phyloP scores from a whole-genome alignment of 2,329 filamentous ascomycete species.

The Curvularia verruculosa region DNA sequence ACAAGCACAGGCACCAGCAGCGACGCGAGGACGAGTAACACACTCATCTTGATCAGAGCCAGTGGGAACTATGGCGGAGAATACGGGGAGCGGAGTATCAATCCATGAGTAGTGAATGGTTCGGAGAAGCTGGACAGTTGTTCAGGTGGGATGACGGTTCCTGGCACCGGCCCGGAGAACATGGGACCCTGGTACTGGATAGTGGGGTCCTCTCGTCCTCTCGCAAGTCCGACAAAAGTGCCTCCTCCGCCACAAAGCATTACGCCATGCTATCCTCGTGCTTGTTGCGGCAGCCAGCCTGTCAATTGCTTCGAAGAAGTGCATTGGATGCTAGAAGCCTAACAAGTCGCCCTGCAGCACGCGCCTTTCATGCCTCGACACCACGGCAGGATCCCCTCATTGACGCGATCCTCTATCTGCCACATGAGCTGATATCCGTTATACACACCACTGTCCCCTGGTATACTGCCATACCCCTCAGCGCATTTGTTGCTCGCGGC shows the following conservation, averaged over 20 bases:
- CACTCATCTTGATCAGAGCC: conserved; percentile 32
- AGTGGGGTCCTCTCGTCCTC: conserved; percentile 21
- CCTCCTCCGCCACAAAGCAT: conserved; percentile 11
- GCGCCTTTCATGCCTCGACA: conserved; percentile 59
- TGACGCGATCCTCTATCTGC: conserved; percentile 51
- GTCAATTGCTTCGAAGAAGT: conserved; percentile 34
- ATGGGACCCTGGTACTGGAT: conserved; percentile 23
- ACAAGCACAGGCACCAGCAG: conserved; percentile 32
- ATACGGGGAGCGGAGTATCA: conserved; percentile 7
- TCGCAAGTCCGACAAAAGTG: conserved; percentile 22
- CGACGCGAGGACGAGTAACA: conserved; percentile 35
- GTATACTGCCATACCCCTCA: conserved; percentile 61
- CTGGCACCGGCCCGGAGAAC: conserved; percentile 24
- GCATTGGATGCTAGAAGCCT: conserved; percentile 4
- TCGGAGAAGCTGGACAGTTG: conserved; percentile 21
- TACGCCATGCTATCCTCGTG: conserved; percentile 33
- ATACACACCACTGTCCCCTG: conserved; percentile 63
- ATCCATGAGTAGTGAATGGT: conserved; percentile 16
- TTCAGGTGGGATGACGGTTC: conserved; percentile 38
- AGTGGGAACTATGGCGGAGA: conserved; percentile 16
- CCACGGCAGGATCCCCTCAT: conserved; percentile 48
- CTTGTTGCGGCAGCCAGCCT: conserved; percentile 28
- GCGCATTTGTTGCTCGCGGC: conserved; percentile 59
- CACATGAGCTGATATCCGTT: conserved; percentile 55
- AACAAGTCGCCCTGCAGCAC: conserved; percentile 24